A percentile compares a stretch with the other conserved stretches of the same genome.
phyloP scores from a whole-genome alignment of 768 basidiomycete species.

The Boletus rubropictus region DNA sequence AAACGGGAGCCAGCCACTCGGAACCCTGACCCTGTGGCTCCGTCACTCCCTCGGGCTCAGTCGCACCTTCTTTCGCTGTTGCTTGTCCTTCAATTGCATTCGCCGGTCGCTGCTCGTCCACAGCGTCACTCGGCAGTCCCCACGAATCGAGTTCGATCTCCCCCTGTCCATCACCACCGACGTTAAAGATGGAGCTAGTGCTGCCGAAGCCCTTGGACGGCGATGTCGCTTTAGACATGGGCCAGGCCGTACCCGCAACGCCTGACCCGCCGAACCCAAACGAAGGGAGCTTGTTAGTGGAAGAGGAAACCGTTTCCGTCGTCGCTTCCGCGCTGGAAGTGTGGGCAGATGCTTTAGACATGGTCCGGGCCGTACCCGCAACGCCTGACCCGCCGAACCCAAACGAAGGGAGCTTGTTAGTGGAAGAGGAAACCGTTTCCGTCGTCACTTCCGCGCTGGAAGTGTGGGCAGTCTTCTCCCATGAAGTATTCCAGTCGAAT shows the following conservation, averaged over 20 bases:
- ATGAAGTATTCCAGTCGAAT: neutral
- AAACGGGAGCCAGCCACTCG: neutral
- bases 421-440: neutral
- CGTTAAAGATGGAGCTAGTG: constrained; percentile 4
- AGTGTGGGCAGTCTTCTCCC: neutral
- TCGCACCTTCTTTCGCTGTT: neutral
- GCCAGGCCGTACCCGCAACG: neutral
- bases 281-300: neutral
- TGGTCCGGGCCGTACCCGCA: neutral
- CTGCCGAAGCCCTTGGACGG: neutral
- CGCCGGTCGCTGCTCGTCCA: neutral
- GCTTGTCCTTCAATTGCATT: neutral
- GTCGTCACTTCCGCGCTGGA: neutral
- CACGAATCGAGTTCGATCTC: constrained; percentile 2
- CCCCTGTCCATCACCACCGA: neutral
- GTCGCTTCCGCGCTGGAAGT: neutral
- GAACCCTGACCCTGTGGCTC: neutral
- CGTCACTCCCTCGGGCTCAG: neutral
- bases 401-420: neutral
- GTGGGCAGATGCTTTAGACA: no score
- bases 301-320: neutral
- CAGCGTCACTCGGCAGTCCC: neutral
- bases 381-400: neutral
- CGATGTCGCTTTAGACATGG: neutral
- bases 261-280: constrained; percentile 3